Evolutionary conservation across 352 stramenopile species (phyloP), one percentile per base, ranked within the genome.

Genomic region (Phytophthora pini): DNA sequence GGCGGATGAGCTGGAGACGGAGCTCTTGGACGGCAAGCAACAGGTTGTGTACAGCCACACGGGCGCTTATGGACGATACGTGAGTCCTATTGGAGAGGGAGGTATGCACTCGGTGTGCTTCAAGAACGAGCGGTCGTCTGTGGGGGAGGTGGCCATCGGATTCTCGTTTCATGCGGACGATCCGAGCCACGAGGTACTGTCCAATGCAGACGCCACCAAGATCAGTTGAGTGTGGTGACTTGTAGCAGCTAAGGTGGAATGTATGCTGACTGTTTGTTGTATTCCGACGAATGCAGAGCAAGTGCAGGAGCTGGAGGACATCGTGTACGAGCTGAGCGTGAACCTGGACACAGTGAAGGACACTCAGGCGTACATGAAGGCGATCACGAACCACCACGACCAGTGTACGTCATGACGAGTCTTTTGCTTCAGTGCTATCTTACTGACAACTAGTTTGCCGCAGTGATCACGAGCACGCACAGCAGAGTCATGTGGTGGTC

Each of bases 81-180:
- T 87, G 15, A 77, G 69, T 0, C 74, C 83, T 1, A 83, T 96
- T 34, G 77, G 68, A 8, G 75, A 85, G 47, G 78, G 65, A 29
- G 88, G 86, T 0, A 50, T 58, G 40, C 82, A 94, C 72, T 88
- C 81, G 1, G 80, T 87, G 5, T 94, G 87, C 71, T 96, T 96
- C 61, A 80, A 79, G 59, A 94, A 91, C 49, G 75, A 80, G 11
- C 68, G 79, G 20, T 60, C 74, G 17, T 70, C 81, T 1, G 80
- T 86, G 47, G 79, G 84, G 32, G 84, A 92, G 50, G 72, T 96
- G n/a, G 62, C 84, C 56, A 71, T 96, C 15, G 88, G 88, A 34
- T 96, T 96, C 65, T 96, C 88, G 3, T 90, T 96, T 59, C 88
- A 96, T 70, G 86, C 86, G 5, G 86, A 94, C 67, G 87, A 94